Evolutionary conservation across 2,329 filamentous ascomycete species (phyloP).

Genomic region (Ambrosiella xylebori): DNA sequence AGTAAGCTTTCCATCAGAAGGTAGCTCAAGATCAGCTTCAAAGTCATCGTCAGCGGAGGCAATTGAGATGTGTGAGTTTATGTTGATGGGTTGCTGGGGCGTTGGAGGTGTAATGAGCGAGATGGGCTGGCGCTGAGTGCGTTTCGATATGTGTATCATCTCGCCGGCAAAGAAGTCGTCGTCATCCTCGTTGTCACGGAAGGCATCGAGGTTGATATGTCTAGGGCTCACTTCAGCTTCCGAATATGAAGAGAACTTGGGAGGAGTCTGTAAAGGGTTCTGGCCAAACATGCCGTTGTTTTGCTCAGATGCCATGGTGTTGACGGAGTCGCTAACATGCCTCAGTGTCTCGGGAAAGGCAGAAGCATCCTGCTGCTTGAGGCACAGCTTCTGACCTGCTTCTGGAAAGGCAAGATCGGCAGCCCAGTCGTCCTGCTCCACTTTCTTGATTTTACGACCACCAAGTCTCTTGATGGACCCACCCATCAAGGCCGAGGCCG

Average conservation of each 20-base stretch:
- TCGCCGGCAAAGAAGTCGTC: constrained; percentile 48
- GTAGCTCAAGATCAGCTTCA: constrained; percentile 56
- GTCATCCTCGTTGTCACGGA: constrained; percentile 45
- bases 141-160: constrained; percentile 53
- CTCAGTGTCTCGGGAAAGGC: constrained; percentile 51
- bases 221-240: not conserved
- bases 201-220: constrained; percentile 41
- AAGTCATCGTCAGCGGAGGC: constrained; percentile 43
- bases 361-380: constrained; percentile 44
- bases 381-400: constrained; percentile 38
- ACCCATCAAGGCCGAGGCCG: constrained; percentile 73
- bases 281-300: not conserved
- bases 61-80: constrained; percentile 1
- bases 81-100: constrained; percentile 24
- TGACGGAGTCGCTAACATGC: constrained; percentile 41
- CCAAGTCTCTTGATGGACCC: constrained; percentile 87
- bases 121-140: constrained; percentile 33
- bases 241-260: not conserved
- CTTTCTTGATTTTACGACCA: constrained; percentile 52
- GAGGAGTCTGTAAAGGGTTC: constrained; percentile 10
- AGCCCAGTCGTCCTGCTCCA: constrained; percentile 65
- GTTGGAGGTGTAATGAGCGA: constrained; percentile 40
- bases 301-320: constrained; percentile 18
- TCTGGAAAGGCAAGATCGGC: constrained; percentile 58
- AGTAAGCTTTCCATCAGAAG: constrained; percentile 46